Evolutionary conservation across 805 yeast species (phyloP).

Genomic region (Lachancea nothofagi): DNA sequence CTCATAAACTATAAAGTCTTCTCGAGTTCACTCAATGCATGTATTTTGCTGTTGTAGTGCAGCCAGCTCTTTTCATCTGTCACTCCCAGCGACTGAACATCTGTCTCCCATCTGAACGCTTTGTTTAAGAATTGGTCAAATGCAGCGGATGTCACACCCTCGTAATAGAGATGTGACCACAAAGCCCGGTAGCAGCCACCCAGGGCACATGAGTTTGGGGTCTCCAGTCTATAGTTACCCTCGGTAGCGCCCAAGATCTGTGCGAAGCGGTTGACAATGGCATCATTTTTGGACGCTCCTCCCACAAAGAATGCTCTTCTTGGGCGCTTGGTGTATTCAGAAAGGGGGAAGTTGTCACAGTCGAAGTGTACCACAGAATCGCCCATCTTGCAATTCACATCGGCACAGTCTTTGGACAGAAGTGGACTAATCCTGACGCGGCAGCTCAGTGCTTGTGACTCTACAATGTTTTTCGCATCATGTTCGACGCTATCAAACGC

Average conservation of each 20-base stretch:
- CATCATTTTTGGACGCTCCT: conserved; percentile 70
- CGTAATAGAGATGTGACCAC: conserved; percentile 51
- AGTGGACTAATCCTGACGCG: conserved; percentile 75
- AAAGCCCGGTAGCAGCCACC: conserved; percentile 87
- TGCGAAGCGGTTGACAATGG: conserved; percentile 65
- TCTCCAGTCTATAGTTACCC: conserved; percentile 67
- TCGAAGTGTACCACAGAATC: conserved; percentile 32
- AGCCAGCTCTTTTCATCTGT: conserved; percentile 27
- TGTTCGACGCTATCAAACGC: conserved; percentile 45
- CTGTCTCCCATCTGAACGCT: conserved; percentile 43
- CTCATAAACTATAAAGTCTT: conserved; percentile 10
- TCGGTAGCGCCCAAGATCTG: conserved; percentile 54
- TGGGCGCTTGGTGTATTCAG: conserved; percentile 43
- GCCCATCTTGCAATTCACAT: conserved; percentile 6
- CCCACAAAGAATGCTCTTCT: conserved; percentile 76
- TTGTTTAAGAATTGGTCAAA: conserved; percentile 44
- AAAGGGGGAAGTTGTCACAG: conserved; percentile 25
- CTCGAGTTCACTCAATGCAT: conserved; percentile 31
- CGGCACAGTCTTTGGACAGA: conserved; percentile 38
- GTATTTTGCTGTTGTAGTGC: conserved; percentile 27
- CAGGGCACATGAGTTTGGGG: conserved; percentile 85
- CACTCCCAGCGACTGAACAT: conserved; percentile 26
- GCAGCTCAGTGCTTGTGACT: conserved; percentile 82
- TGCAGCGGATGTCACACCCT: conserved; percentile 15
- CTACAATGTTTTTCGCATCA: conserved; percentile 75